A percentile compares a stretch with the other conserved stretches of the same genome.
These are phyloP conservation scores for Cryptosporidium parvum DNA, from an alignment of 169 alveolate genomes.

Conservation along the genomic window DNA sequence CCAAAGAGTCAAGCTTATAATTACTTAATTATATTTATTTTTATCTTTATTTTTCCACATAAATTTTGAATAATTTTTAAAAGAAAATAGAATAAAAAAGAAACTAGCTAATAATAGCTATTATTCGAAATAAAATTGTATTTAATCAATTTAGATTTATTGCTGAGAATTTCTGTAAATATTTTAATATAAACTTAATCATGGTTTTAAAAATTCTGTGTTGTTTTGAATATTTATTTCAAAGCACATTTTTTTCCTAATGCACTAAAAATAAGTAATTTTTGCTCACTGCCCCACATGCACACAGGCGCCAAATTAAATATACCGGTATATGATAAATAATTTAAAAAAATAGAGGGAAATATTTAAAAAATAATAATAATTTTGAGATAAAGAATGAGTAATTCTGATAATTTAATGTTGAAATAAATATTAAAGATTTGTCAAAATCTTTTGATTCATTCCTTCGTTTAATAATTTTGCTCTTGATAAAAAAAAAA, in stretches of 20 bases:
- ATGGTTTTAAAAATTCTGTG: no score
- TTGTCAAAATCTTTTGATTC: no score
- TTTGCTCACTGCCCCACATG: not conserved
- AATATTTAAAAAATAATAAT: not conserved
- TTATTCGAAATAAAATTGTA: no score
- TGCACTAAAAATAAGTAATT: not conserved
- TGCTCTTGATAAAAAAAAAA: not conserved
- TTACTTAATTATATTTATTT: not conserved
- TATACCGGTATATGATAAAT: not conserved
- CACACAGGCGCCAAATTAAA: constrained; percentile 6
- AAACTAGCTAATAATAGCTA: no score
- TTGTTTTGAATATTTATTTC: no score
- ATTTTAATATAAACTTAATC: no score
- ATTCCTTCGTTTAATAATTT: no score
- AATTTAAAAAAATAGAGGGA: not conserved
- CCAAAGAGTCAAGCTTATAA: not conserved
- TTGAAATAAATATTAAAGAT: no score
- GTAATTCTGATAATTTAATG: not conserved
- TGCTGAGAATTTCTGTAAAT: no score
- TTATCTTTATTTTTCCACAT: not conserved
- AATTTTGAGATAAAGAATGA: constrained; percentile 2
- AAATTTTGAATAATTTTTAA: no score
- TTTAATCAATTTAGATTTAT: no score
- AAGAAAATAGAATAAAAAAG: no score
- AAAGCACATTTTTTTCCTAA: not conserved